These are phyloP conservation scores for Ashbya aceris DNA, from an alignment of 1,139 yeast species.

Conservation along the genomic window DNA sequence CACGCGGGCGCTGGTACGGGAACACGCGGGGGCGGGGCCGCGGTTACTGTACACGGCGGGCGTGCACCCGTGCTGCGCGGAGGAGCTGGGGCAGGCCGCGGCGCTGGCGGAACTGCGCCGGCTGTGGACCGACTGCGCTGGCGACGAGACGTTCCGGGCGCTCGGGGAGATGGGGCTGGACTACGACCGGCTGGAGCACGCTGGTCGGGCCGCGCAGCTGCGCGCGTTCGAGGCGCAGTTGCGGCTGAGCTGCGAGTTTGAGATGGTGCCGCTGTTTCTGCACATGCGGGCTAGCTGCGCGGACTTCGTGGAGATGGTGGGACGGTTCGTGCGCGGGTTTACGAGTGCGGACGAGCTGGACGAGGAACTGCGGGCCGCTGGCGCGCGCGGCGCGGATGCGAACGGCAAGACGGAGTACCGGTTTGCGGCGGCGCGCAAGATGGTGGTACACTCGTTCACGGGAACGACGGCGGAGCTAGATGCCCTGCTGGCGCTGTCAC, in stretches of 20 bases:
- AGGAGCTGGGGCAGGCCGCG: slow-evolving; percentile 20
- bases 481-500: slow-evolving; percentile 34
- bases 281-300: slow-evolving; percentile 86
- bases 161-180: slow-evolving; percentile 93
- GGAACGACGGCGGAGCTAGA: slow-evolving; percentile 60
- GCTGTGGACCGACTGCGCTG: slow-evolving; percentile 40
- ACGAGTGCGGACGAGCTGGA: slow-evolving; percentile 17
- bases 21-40: slow-evolving; percentile 18
- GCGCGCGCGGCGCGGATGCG: slow-evolving; percentile 4
- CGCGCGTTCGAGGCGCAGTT: slow-evolving; percentile 65
- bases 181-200: slow-evolving; percentile 76
- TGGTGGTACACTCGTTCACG: slow-evolving; percentile 91
- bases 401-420: slow-evolving; percentile 15
- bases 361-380: not conserved
- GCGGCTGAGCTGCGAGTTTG: slow-evolving; percentile 24
- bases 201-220: slow-evolving; percentile 58
- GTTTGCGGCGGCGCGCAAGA: slow-evolving; percentile 21
- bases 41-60: slow-evolving; percentile 67
- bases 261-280: slow-evolving; percentile 59
- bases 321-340: slow-evolving; percentile 44
- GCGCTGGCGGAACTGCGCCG: slow-evolving; percentile 34
- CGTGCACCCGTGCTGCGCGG: slow-evolving; percentile 85
- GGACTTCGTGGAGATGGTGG: slow-evolving; percentile 59
- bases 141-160: slow-evolving; percentile 45
- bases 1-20: slow-evolving; percentile 38